Conservation (phyloP, 2,329 filamentous ascomycete species). For the Paracoccidioides brasiliensis region DNA sequence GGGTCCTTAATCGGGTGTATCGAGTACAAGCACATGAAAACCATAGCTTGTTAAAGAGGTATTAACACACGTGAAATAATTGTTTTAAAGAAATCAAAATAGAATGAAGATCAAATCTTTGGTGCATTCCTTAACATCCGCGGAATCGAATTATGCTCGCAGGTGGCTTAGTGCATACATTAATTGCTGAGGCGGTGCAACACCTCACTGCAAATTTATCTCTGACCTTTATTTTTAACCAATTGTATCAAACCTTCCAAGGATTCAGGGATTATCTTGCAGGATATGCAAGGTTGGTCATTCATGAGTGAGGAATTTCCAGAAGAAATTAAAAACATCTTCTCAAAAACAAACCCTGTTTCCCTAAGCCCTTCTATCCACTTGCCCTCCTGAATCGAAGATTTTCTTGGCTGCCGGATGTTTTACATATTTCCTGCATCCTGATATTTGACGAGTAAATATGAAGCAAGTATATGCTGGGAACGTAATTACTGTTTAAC, state of each 20-base stretch:
- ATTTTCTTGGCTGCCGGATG: neutral
- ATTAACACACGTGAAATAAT: neutral
- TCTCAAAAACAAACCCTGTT: neutral
- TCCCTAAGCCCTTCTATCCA: neutral
- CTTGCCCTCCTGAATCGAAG: no score
- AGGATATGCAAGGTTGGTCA: neutral
- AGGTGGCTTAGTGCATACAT: slow-evolving; percentile 2
- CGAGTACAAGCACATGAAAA: neutral
- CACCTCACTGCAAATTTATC: no score
- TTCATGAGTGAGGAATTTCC: neutral
- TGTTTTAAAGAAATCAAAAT: neutral
- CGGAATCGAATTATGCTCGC: neutral
- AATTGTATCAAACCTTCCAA: neutral
- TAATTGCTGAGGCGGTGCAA: slow-evolving; percentile 2
- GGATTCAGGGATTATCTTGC: neutral
- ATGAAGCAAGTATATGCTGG: neutral
- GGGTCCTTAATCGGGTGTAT: neutral
- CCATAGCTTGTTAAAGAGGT: neutral
- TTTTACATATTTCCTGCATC: neutral
- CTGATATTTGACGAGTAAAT: no score
- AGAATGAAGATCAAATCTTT: neutral
- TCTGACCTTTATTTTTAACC: neutral
- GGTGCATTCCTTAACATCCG: neutral
- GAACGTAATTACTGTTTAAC: neutral
- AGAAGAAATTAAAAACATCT: neutral